Evolutionary conservation across 345 rosid genomes (phyloP), one percentile per base, ranked within the genome.

Genomic region (Viola odorata): DNA sequence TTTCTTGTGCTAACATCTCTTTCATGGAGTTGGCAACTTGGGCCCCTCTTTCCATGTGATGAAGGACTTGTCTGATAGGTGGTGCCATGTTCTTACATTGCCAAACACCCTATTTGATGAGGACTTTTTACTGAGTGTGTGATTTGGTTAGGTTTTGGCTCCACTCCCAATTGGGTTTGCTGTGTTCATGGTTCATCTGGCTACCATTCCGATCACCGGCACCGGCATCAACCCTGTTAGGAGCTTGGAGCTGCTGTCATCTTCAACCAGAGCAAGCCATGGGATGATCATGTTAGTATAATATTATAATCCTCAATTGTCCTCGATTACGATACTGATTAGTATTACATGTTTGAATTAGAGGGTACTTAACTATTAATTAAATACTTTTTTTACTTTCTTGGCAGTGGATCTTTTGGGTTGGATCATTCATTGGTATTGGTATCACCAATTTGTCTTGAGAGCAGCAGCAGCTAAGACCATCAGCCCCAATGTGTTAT

Each of bases 101-200:
- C n/a, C n/a, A n/a, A n/a, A n/a, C n/a, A n/a, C n/a, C n/a, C 32
- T 23, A 2, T 23, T 23, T 2, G 32, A 23, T 23, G 1, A 0
- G 1, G 32, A 23, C 32, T 23, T 23, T 23, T 23, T 23, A 23
- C 32, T 23, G 32, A 23, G 2, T 23, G 32, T 23, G 1, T 23
- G 32, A n/a, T 23, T 23, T 23, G 32, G 32, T 23, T 36, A 85
- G 96, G 88, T 91, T 49, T 72, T 88, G 82, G 96, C 94, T 16
- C 98, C 96, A 47, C 83, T 91, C 44, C 88, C 96, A 8, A 91
- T 91, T 72, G 91, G 98, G 36, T 83, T 91, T 55, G 88, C 96
- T 6, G 98, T 91, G 55, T 91, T 91, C 86, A 79, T 88, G 88
- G 96, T 91, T 67, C 96, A 88, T 77, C 69, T 91, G 74, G 96